Base-by-base conservation (phyloP, 768 basidiomycete genomes). In the Naematelia aurantialba region DNA sequence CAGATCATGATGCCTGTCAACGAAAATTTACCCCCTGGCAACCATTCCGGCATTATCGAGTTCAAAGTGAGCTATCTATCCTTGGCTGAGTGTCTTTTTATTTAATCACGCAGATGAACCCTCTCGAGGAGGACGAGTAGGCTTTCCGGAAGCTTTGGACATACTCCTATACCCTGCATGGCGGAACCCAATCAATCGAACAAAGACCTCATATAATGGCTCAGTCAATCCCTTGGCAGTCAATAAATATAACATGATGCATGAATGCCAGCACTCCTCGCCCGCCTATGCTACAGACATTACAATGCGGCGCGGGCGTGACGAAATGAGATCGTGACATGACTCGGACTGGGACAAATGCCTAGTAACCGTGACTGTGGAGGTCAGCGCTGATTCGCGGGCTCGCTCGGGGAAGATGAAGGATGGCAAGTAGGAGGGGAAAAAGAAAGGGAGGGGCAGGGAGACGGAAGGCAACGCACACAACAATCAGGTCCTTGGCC, bases 1-100 rank as follows among this genome's bases (percentile, higher is more conserved):
- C 94, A 98, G 68, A 89, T 96, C 76, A 81, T 96, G 65, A 91
- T 96, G 82, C 87, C 82, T 27, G 73, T 82, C 1, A 80, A 78
- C 50, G 78, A 82, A 78, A 21, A 79, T 77, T 21, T 79, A 34
- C 34, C 17, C 8, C 30, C 61, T 1, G 73, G 70, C 27, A 65
- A 60, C 17, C 65, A 81, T 51, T 81, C 85, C 54, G 89, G 85
- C 0, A 92, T 91, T 67, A 85, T 94, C 52, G 91, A 94, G 68
- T 93, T 92, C 73, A 82, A 87, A 77, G 92, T 93, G 67, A 72
- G 87, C 80, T 30, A 4, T 11, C 1, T 17, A 2, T 29, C 10
- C 42, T 1, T 39, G 13, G 12, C 26, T 11, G 5, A 31, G 46
- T 30, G 21, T 25, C 10, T 8, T 39, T 59, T 55, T 56, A 58